These are phyloP conservation scores for Miamiensis avidus DNA, from an alignment of 169 alveolate species.

Conservation along the genomic window DNA sequence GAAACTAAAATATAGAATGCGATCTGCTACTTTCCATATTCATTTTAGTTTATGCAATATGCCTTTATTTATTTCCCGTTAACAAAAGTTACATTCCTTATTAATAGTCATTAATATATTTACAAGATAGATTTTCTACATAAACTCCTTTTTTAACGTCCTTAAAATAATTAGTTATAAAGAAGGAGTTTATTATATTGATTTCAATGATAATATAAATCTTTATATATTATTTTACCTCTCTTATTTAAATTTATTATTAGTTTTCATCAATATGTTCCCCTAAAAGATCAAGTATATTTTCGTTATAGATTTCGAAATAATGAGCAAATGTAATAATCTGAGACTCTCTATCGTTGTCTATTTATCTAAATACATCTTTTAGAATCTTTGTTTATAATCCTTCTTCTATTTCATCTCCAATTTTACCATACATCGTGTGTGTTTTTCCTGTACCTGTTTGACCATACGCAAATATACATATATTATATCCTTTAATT, in stretches of 20 bases:
- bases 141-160: neutral
- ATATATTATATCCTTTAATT: neutral
- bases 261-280: neutral
- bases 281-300: neutral
- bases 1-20: conserved; percentile 44
- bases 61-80: conserved; percentile 32
- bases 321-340: neutral
- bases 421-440: neutral
- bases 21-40: conserved; percentile 39
- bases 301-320: neutral
- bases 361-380: too few relatives aligned
- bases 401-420: neutral
- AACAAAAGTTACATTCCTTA: conserved; percentile 15
- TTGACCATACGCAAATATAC: neutral
- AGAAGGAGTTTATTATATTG: too few relatives aligned
- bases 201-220: too few relatives aligned
- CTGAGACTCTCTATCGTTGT: neutral
- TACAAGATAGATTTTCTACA: conserved; percentile 22
- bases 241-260: neutral
- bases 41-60: conserved; percentile 28
- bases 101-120: conserved; percentile 15
- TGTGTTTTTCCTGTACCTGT: neutral
- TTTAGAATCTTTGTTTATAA: neutral
- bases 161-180: neutral
- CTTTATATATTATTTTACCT: neutral